phyloP scores from a whole-genome alignment of 306 rosid genomes.

The Prunus padus region DNA sequence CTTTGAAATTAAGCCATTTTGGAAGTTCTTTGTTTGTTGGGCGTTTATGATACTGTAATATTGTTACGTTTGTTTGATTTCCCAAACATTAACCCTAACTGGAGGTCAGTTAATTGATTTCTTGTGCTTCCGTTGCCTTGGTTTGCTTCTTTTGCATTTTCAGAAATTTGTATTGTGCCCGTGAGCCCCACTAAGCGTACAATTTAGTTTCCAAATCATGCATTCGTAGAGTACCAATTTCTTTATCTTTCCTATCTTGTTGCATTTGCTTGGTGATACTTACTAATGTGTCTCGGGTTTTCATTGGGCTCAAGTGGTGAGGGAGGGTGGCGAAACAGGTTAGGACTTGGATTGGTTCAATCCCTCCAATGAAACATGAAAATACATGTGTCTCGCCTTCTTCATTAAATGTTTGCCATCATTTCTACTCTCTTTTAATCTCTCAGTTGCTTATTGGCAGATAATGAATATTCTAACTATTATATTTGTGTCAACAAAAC shows the following conservation, averaged over 20 bases:
- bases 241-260: neutral
- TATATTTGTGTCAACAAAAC: slow-evolving; percentile 18
- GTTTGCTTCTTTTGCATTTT: neutral
- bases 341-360: no score
- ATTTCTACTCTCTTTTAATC: neutral
- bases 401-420: neutral
- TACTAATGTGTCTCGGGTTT: no score
- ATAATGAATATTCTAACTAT: slow-evolving; percentile 8
- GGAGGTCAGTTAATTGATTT: neutral
- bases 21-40: neutral
- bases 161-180: neutral
- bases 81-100: neutral
- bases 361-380: no score
- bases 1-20: neutral
- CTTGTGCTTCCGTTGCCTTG: neutral
- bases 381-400: neutral
- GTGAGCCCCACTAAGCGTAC: neutral
- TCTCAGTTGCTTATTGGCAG: neutral
- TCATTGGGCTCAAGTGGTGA: neutral
- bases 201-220: neutral
- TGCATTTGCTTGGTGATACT: neutral
- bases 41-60: neutral
- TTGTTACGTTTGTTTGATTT: neutral
- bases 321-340: no score
- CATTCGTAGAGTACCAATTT: neutral